Evolutionary conservation across 1,284 basidiomycete genomes (phyloP), one percentile per base, ranked within the genome.

Genomic region (Volvariella surrecta): DNA sequence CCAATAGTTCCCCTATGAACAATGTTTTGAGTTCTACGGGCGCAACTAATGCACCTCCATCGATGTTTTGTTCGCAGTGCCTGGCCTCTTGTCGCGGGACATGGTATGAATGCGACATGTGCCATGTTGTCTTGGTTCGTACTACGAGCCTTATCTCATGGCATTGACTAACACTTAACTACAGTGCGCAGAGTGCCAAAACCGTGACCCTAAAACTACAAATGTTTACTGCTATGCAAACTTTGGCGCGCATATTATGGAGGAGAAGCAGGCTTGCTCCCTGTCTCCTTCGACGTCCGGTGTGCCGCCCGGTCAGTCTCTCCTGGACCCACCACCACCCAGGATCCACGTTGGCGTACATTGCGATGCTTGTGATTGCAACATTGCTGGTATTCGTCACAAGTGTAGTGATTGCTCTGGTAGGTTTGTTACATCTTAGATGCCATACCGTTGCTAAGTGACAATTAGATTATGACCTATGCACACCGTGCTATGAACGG

Each of bases 341-440:
- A 58, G 63, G 11, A 55, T 70, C 28, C 71, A 74, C 48, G 46
- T 38, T 16, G 68, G 70, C 19, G 64, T 82, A 11, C 45, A 64
- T 3, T 85, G 82, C 51, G 81, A 89, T 56, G 52, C 52, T 9
- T 89, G 85, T 58, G 53, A 68, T 3, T 51, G 61, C 7, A 69
- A 61, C 3, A 64, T 87, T 24, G 63, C 73, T 40, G 85, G 84
- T 11, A 56, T 76, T 45, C 71, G 86, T 37, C 76, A 84, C 59
- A 88, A 87, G 58, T 88, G 84, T 50, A 61, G 87, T 13, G 82
- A 87, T 52, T 88, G 84, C 57, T 64, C 69, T 40, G 68, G 82
- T 82, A 55, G 38, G 68, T 59, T 34, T 32, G 40, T 20, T 15
- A 18, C 37, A n/a, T 40, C 35, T 28, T 15, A 39, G 37, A 34